Evolutionary conservation across 805 yeast species (phyloP), one percentile per base, ranked within the genome.

Genomic region (Metschnikowia koreensis): DNA sequence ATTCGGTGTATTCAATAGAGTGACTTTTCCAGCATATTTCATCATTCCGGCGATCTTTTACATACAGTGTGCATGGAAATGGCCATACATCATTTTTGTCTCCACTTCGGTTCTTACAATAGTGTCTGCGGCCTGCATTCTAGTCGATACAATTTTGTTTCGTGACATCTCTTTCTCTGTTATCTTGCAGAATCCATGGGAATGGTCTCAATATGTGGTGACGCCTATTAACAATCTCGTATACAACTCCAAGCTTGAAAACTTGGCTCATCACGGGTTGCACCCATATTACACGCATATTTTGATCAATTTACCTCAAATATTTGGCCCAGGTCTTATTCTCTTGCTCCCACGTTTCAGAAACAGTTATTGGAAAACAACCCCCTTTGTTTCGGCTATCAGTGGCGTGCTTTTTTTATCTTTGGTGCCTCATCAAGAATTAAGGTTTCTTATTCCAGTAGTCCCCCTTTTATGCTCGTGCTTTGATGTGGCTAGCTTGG

Each of bases 351-450:
- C 70, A 49, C 63, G 69, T 7, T 54, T 61, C 41, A 61, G 52
- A 37, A 68, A 66, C 43, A 67, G 64, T 10, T 75, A 81, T 60
- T 63, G 74, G 59, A 69, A 58, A 28, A 77, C 87, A 0, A 71
- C 86, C 1, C 84, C 92, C 1, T 79, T 82, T 55, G 68, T 83
- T 38, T 68, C 92, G 1, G 72, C 85, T 0, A 50, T 81, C 1
- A 82, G 96, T 5, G 96, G 91, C 0, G 28, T 89, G 1, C 5
- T 74, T 0, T 49, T 81, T 3, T 71, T 94, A 28, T 89, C 97
- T 0, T 2, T 82, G 0, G 77, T 90, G 22, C 96, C 96, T 13
- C 99, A 94, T 66, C 99, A 94, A 66, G 99, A 94, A 64, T 74
- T 90, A n/a, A 74, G 99, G 48, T 94, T 94, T 64, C 68, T 96